Evolutionary conservation across 306 rosid genomes (phyloP).

Genomic region (Hippophae tibetana): DNA sequence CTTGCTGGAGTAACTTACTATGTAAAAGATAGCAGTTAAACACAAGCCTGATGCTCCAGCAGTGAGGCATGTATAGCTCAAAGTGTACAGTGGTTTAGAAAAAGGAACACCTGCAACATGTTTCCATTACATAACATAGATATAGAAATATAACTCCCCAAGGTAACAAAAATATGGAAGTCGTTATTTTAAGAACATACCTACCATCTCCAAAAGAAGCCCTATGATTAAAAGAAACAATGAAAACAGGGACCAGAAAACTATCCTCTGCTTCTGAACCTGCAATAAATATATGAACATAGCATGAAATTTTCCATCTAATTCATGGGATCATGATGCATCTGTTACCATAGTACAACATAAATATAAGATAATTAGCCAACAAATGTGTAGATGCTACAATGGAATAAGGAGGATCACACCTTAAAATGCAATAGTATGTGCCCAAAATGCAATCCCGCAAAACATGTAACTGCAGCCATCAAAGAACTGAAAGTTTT

Average conservation of each 20-base stretch:
- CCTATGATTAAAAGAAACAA: conserved; percentile 43
- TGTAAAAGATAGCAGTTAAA: conserved; percentile 43
- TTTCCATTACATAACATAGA: conserved; percentile 19
- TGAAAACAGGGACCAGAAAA: conserved; percentile 46
- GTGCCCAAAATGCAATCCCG: conserved; percentile 67
- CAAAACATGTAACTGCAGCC: conserved; percentile 66
- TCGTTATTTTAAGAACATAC: conserved; percentile 17
- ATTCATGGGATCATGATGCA: conserved; percentile 1
- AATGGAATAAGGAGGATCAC: conserved; percentile 5
- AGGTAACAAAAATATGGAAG: conserved; percentile 4
- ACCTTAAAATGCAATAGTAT: conserved; percentile 57
- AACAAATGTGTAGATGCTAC: not conserved
- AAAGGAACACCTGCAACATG: conserved; percentile 56
- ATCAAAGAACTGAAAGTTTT: conserved; percentile 58
- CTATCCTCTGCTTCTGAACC: conserved; percentile 50
- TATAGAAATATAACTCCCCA: conserved; percentile 1
- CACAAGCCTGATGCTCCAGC: conserved; percentile 70
- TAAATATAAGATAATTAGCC: not conserved
- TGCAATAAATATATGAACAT: conserved; percentile 23
- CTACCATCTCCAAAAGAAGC: conserved; percentile 44
- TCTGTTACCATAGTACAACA: not conserved
- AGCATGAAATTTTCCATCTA: conserved; percentile 17
- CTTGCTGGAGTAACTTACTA: conserved; percentile 33
- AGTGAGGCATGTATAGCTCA: conserved; percentile 65
- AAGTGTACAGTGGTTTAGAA: conserved; percentile 63